A percentile compares a stretch with the other conserved stretches of the same genome.
Conservation (phyloP, 1,139 yeast species). For the Saccharomyces pastorianus region DNA sequence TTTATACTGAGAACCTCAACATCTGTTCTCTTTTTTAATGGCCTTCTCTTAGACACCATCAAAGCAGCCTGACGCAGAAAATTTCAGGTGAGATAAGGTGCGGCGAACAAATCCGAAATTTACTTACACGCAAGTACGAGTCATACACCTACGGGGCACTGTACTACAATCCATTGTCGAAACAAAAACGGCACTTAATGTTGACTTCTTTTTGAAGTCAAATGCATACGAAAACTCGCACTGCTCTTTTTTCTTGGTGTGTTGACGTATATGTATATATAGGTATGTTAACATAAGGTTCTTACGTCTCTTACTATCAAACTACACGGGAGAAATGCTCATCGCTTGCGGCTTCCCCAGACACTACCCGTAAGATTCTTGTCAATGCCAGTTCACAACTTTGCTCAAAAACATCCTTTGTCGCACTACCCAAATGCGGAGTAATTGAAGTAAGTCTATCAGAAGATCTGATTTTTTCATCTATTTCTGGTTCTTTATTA, state of each 20-base stretch:
- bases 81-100: neutral
- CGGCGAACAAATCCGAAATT: neutral
- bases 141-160: neutral
- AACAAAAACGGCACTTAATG: neutral
- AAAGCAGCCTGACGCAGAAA: neutral
- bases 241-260: neutral
- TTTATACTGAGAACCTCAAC: neutral
- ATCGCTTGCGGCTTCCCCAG: neutral
- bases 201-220: neutral
- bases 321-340: constrained; percentile 3
- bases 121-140: neutral
- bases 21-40: neutral
- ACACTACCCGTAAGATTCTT: constrained; percentile 13
- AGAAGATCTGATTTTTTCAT: constrained; percentile 42
- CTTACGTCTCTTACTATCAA: neutral
- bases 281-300: neutral
- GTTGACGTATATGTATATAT: neutral
- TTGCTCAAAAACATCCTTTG: constrained; percentile 42
- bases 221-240: neutral
- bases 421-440: constrained; percentile 76
- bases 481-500: constrained; percentile 62
- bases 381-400: constrained; percentile 23
- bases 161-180: neutral
- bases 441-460: constrained; percentile 52
- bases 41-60: too few species aligned